Evolutionary conservation across 768 basidiomycete species (phyloP).

Genomic region (Mrakia blollopis): DNA sequence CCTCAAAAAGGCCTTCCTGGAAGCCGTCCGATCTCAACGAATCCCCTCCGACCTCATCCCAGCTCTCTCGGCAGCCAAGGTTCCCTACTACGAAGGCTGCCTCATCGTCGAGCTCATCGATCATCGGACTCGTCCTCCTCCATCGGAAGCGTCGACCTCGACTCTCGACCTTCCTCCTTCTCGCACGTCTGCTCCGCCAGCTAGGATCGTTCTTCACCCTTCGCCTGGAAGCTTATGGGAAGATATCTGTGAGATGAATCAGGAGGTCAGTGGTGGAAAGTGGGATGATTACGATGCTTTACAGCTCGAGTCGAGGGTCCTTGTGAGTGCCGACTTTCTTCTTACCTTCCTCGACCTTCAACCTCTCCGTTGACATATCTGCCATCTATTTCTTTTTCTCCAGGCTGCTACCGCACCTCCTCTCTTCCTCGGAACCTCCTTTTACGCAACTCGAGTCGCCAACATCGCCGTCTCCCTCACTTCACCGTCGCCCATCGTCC

Average conservation of each 20-base stretch:
- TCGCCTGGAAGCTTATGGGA: slow-evolving; percentile 41
- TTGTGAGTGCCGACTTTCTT: slow-evolving; percentile 39
- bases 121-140: slow-evolving; percentile 42
- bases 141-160: slow-evolving; percentile 38
- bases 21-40: slow-evolving; percentile 46
- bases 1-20: slow-evolving; percentile 45
- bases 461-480: slow-evolving; percentile 41
- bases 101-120: slow-evolving; percentile 50
- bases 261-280: slow-evolving; percentile 31
- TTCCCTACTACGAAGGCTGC: slow-evolving; percentile 43
- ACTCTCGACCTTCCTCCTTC: slow-evolving; percentile 39
- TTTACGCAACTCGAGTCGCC: slow-evolving; percentile 43
- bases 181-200: slow-evolving; percentile 20
- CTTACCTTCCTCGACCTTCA: neutral
- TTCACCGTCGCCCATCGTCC: slow-evolving; percentile 21
- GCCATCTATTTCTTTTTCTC: slow-evolving; percentile 11
- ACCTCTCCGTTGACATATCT: neutral
- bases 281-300: slow-evolving; percentile 45
- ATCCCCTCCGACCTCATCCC: slow-evolving; percentile 45
- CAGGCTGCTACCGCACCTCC: slow-evolving; percentile 46
- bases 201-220: slow-evolving; percentile 41
- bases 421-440: slow-evolving; percentile 43
- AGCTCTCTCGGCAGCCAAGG: slow-evolving; percentile 41
- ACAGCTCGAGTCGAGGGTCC: slow-evolving; percentile 46
- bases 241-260: slow-evolving; percentile 37